Percentiles rank a stretch among this genome's conserved stretches.
Evolutionary conservation across 2,329 filamentous ascomycete genomes (phyloP).

Genomic region (Alternaria sp.): DNA sequence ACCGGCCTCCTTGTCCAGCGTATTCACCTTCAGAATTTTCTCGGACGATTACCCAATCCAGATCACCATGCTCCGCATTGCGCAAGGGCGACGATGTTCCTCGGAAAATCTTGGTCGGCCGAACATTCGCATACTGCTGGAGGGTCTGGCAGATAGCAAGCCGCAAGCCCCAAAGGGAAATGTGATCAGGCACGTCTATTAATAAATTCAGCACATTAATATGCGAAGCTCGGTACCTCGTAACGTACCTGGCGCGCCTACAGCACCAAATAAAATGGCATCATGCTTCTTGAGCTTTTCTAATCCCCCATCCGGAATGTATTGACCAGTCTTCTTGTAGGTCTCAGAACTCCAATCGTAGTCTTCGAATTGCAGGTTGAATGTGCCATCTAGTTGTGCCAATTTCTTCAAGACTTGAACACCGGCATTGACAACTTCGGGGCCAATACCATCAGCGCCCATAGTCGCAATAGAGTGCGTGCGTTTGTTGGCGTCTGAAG

Average conservation of each 20-base stretch:
- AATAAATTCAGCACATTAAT: not conserved
- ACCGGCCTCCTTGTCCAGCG: constrained; percentile 70
- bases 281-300: constrained; percentile 67
- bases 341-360: constrained; percentile 74
- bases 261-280: constrained; percentile 74
- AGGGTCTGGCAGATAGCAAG: constrained; percentile 65
- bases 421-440: constrained; percentile 71
- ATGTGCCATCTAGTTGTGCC: constrained; percentile 62
- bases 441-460: constrained; percentile 74
- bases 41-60: constrained; percentile 73
- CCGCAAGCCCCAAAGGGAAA: constrained; percentile 65
- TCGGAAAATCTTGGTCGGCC: constrained; percentile 68
- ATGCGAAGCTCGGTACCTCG: not conserved
- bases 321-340: constrained; percentile 72
- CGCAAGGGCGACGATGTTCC: constrained; percentile 68
- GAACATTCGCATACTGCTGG: constrained; percentile 66
- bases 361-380: constrained; percentile 68
- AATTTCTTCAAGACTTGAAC: constrained; percentile 69
- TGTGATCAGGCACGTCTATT: constrained; percentile 64
- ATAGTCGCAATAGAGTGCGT: constrained; percentile 57
- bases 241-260: constrained; percentile 65
- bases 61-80: constrained; percentile 63
- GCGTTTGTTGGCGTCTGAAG: constrained; percentile 32
- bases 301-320: constrained; percentile 69
- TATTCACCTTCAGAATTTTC: constrained; percentile 75